Evolutionary conservation across 1,284 basidiomycete genomes (phyloP).

Genomic region (Leccinum subrobustum): DNA sequence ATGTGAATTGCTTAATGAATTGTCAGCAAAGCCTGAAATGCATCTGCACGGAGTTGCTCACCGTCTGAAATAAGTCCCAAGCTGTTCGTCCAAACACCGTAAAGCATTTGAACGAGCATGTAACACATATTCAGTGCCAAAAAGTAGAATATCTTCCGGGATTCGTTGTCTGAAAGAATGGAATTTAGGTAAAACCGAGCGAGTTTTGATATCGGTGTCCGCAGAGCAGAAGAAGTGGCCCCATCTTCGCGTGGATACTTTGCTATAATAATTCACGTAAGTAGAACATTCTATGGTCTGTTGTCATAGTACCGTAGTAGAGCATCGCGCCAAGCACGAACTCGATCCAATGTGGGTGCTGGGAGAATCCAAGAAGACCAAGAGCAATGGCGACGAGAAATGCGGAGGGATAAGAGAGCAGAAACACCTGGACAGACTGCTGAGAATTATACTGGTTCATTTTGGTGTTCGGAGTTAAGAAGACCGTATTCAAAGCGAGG

Average conservation of each 20-base stretch:
- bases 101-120: slow-evolving; percentile 95
- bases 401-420: slow-evolving; percentile 52
- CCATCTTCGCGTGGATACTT: slow-evolving; percentile 53
- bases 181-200: slow-evolving; percentile 79
- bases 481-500: slow-evolving; percentile 57
- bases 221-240: slow-evolving; percentile 43
- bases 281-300: not conserved
- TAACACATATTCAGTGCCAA: slow-evolving; percentile 92
- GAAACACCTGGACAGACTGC: slow-evolving; percentile 51
- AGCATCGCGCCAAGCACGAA: slow-evolving; percentile 49
- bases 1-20: slow-evolving; percentile 85
- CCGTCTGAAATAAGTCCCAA: slow-evolving; percentile 96
- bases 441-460: slow-evolving; percentile 46
- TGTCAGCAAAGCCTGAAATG: slow-evolving; percentile 1
- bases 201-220: slow-evolving; percentile 57
- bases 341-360: slow-evolving; percentile 55
- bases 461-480: slow-evolving; percentile 50
- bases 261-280: slow-evolving; percentile 38
- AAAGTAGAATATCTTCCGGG: slow-evolving; percentile 96
- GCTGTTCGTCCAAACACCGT: slow-evolving; percentile 97
- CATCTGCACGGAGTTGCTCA: slow-evolving; percentile 38
- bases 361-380: slow-evolving; percentile 54
- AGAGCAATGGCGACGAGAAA: slow-evolving; percentile 45
- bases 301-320: slow-evolving; percentile 50
- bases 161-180: slow-evolving; percentile 88